Conservation (phyloP, 306 rosid genomes). For the Corylus americana region DNA sequence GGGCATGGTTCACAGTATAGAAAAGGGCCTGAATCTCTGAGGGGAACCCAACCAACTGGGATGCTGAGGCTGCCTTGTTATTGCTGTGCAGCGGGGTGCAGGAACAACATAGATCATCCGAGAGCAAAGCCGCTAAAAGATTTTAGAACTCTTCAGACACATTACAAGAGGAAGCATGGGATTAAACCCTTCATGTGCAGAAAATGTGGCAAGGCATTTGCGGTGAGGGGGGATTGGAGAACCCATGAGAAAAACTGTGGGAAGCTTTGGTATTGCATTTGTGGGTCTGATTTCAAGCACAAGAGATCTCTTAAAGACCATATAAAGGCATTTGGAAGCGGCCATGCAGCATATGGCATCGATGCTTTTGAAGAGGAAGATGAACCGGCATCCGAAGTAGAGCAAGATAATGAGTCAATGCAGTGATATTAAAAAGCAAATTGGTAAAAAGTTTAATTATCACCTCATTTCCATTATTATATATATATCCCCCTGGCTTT, state of each 20-base stretch:
- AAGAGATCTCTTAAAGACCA: slow-evolving; percentile 94
- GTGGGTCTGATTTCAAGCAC: slow-evolving; percentile 97
- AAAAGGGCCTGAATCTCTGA: slow-evolving; percentile 94
- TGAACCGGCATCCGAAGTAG: slow-evolving; percentile 94
- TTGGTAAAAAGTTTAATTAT: neutral
- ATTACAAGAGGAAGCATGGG: slow-evolving; percentile 96
- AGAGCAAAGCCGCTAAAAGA: slow-evolving; percentile 88
- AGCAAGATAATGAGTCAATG: slow-evolving; percentile 77
- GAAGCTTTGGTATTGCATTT: slow-evolving; percentile 91
- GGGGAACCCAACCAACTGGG: slow-evolving; percentile 97
- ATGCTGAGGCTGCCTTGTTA: slow-evolving; percentile 95
- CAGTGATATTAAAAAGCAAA: slow-evolving; percentile 20
- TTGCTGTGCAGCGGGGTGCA: slow-evolving; percentile 92
- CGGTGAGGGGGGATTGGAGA: slow-evolving; percentile 96
- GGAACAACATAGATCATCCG: slow-evolving; percentile 95
- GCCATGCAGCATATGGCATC: slow-evolving; percentile 80
- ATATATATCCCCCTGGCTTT: slow-evolving; percentile 15
- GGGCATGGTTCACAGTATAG: slow-evolving; percentile 99
- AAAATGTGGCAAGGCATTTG: slow-evolving; percentile 93
- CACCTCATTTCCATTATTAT: slow-evolving; percentile 19
- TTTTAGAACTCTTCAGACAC: slow-evolving; percentile 95
- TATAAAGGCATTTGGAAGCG: slow-evolving; percentile 85
- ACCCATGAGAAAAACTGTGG: slow-evolving; percentile 98
- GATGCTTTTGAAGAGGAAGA: slow-evolving; percentile 86
- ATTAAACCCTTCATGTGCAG: slow-evolving; percentile 95